Conservation (phyloP, 768 basidiomycete genomes). For the Vararia minispora region DNA sequence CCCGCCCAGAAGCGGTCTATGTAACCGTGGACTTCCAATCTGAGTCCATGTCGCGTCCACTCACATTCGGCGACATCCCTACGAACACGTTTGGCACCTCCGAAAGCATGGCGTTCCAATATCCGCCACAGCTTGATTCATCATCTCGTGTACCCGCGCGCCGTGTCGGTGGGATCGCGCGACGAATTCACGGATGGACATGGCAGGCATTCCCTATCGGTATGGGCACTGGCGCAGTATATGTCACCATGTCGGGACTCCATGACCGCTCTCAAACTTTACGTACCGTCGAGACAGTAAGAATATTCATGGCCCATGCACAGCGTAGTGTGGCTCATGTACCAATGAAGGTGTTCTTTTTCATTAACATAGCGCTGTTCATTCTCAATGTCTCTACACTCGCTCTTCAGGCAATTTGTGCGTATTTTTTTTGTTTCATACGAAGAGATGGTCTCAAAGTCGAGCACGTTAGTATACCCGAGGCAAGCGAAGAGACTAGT, state of each 20-base stretch:
- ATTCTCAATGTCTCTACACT: conserved; percentile 31
- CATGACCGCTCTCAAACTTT: conserved; percentile 23
- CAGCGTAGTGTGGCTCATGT: too few species aligned
- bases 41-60: too few species aligned
- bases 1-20: too few species aligned
- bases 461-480: conserved; percentile 28
- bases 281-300: conserved; percentile 28
- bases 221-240: conserved; percentile 40
- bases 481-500: conserved; percentile 29
- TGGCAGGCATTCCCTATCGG: conserved; percentile 44
- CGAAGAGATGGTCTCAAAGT: not conserved
- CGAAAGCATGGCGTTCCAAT: too few species aligned
- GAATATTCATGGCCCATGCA: too few species aligned
- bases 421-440: conserved; percentile 10
- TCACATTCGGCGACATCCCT: too few species aligned
- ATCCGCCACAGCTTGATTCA: too few species aligned
- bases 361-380: conserved; percentile 34
- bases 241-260: conserved; percentile 32
- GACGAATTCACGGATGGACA: conserved; percentile 37
- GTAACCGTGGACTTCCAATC: too few species aligned
- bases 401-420: conserved; percentile 30
- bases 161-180: conserved; percentile 23
- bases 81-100: too few species aligned
- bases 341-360: too few species aligned
- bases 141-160: too few species aligned